phyloP scores from a whole-genome alignment of 2,329 filamentous ascomycete genomes.

The Pleomassaria siparia region DNA sequence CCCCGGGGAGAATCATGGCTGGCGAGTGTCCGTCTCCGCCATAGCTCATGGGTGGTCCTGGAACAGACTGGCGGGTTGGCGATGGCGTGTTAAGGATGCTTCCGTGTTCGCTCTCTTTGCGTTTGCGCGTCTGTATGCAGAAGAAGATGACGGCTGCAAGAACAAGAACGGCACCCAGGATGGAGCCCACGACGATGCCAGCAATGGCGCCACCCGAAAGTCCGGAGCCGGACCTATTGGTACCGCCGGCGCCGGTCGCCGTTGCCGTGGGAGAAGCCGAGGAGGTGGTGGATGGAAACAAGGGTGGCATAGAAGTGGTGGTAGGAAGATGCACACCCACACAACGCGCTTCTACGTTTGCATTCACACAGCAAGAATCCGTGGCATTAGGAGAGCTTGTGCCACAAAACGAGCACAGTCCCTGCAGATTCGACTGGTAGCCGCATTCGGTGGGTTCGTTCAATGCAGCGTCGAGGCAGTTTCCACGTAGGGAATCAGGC shows the following conservation, averaged over 20 bases:
- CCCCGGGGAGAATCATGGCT: slow-evolving; percentile 69
- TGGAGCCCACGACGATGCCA: slow-evolving; percentile 80
- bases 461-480: slow-evolving; percentile 71
- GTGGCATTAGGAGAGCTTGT: slow-evolving; percentile 85
- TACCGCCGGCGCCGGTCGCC: slow-evolving; percentile 28
- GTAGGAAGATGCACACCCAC: slow-evolving; percentile 75
- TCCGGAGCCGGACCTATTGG: slow-evolving; percentile 43
- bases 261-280: slow-evolving; percentile 48
- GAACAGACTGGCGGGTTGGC: slow-evolving; percentile 53
- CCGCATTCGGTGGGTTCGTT: slow-evolving; percentile 91
- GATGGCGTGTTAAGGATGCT: slow-evolving; percentile 90
- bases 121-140: slow-evolving; percentile 62
- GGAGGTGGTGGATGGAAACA: slow-evolving; percentile 66
- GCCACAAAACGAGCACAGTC: slow-evolving; percentile 85
- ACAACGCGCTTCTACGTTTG: slow-evolving; percentile 74
- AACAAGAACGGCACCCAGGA: slow-evolving; percentile 72
- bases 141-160: slow-evolving; percentile 61
- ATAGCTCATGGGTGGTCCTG: slow-evolving; percentile 43
- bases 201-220: slow-evolving; percentile 88
- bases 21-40: slow-evolving; percentile 41
- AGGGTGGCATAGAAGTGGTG: slow-evolving; percentile 61
- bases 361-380: slow-evolving; percentile 89
- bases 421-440: slow-evolving; percentile 68
- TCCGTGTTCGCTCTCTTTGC: slow-evolving; percentile 61
- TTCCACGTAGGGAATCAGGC: slow-evolving; percentile 71